Evolutionary conservation across 768 basidiomycete species (phyloP).

Genomic region (Suillus plorans): DNA sequence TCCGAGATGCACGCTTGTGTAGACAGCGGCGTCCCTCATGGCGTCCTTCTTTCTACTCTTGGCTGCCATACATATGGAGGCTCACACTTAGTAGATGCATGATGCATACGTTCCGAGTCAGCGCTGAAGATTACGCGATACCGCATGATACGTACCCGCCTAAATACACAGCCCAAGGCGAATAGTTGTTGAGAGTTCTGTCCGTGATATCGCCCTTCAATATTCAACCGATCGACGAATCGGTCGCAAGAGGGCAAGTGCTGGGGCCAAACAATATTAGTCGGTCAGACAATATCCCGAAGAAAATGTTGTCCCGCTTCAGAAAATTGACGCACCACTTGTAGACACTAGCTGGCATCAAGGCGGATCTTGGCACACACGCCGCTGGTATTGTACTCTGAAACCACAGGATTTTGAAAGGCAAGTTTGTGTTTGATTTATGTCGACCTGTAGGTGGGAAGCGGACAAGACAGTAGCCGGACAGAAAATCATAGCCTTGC

Average conservation of each 20-base stretch:
- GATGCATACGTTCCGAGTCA: neutral
- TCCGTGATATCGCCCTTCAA: constrained; percentile 49
- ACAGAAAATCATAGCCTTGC: no score
- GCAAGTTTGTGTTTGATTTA: neutral
- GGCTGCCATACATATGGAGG: constrained; percentile 35
- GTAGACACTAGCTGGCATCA: neutral
- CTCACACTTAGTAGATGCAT: constrained; percentile 41
- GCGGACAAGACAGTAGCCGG: neutral
- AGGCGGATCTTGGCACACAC: neutral
- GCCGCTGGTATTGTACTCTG: neutral
- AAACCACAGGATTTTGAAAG: neutral
- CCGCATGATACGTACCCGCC: constrained; percentile 32
- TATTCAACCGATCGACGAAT: neutral
- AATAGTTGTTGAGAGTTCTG: constrained; percentile 69
- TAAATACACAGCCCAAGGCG: constrained; percentile 60
- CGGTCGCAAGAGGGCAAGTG: neutral
- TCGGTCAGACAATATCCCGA: neutral
- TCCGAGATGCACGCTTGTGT: constrained; percentile 62
- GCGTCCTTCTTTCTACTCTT: constrained; percentile 53
- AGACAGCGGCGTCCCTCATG: constrained; percentile 58
- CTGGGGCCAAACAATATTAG: neutral
- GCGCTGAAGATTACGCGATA: neutral
- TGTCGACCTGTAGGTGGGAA: neutral
- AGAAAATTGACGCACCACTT: neutral
- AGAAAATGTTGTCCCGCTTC: neutral